These are phyloP conservation scores for Didymella sp. DNA, from an alignment of 2,329 filamentous ascomycete species.

Conservation along the genomic window DNA sequence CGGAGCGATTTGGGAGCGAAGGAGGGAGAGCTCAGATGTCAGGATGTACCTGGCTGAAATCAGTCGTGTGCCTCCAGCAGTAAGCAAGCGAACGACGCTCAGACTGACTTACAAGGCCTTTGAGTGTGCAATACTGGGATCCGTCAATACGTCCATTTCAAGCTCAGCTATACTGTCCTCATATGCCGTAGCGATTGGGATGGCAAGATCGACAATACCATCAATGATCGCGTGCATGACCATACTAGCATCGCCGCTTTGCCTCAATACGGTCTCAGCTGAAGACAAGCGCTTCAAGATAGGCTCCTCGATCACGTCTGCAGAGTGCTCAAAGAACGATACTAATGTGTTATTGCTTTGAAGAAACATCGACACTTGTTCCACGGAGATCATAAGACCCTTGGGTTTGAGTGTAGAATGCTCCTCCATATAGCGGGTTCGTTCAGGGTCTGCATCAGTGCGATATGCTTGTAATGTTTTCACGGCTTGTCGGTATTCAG, in stretches of 20 bases:
- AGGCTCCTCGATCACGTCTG: slow-evolving; percentile 80
- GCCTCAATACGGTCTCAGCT: slow-evolving; percentile 79
- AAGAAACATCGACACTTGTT: slow-evolving; percentile 92
- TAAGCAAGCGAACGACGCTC: too few relatives aligned
- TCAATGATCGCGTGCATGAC: slow-evolving; percentile 88
- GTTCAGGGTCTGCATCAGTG: slow-evolving; percentile 77
- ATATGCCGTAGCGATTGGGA: slow-evolving; percentile 82
- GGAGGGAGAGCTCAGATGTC: slow-evolving; percentile 80
- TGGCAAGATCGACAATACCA: slow-evolving; percentile 86
- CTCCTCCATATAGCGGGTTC: slow-evolving; percentile 87
- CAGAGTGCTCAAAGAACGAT: slow-evolving; percentile 92
- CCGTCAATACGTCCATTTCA: slow-evolving; percentile 84
- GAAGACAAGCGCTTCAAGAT: slow-evolving; percentile 78
- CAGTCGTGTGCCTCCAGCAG: neutral
- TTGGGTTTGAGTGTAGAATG: slow-evolving; percentile 75
- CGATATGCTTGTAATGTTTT: slow-evolving; percentile 88
- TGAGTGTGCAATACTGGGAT: slow-evolving; percentile 79
- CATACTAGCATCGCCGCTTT: slow-evolving; percentile 86
- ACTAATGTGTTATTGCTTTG: slow-evolving; percentile 87
- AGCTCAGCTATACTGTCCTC: slow-evolving; percentile 85
- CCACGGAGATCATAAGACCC: slow-evolving; percentile 79
- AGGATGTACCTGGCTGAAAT: slow-evolving; percentile 68
- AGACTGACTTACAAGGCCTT: slow-evolving; percentile 53
- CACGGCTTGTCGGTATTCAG: slow-evolving; percentile 28
- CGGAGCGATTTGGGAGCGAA: slow-evolving; percentile 82